A percentile compares a stretch with the other conserved stretches of the same genome.
Evolutionary conservation across 208 protist species (phyloP).

Genomic region (Leishmania braziliensis): DNA sequence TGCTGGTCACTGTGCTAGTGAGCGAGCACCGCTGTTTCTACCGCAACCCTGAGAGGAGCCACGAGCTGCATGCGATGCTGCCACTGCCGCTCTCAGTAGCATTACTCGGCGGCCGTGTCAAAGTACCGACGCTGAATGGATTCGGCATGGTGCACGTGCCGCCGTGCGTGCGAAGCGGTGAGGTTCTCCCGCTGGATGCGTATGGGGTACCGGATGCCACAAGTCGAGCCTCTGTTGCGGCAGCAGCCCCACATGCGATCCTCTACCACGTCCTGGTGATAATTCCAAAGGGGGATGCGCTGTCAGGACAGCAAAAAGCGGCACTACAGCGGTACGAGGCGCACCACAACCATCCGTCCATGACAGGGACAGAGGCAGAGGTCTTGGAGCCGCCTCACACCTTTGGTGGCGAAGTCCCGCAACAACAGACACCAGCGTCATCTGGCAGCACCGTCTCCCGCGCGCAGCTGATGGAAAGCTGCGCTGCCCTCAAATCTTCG

Average conservation of each 20-base stretch:
- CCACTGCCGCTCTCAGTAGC: conserved; percentile 77
- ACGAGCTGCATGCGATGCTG: conserved; percentile 75
- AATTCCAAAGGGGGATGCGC: conserved; percentile 47
- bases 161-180: conserved; percentile 75
- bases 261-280: conserved; percentile 78
- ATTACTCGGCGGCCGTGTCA: conserved; percentile 77
- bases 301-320: conserved; percentile 64
- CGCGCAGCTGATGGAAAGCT: conserved; percentile 29
- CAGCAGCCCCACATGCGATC: conserved; percentile 1
- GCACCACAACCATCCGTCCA: not conserved
- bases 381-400: not conserved
- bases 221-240: not conserved
- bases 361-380: not conserved
- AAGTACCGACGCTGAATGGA: conserved; percentile 52
- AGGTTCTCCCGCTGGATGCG: conserved; percentile 47
- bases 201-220: conserved; percentile 36
- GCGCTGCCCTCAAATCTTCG: conserved; percentile 44
- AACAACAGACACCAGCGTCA: not conserved
- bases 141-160: conserved; percentile 54
- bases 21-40: conserved; percentile 79
- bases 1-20: conserved; percentile 78
- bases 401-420: not conserved
- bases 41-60: conserved; percentile 25
- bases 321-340: conserved; percentile 55
- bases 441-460: conserved; percentile 1